phyloP scores from a whole-genome alignment of 148 eudicot species.

The Persicaria maculosa region DNA sequence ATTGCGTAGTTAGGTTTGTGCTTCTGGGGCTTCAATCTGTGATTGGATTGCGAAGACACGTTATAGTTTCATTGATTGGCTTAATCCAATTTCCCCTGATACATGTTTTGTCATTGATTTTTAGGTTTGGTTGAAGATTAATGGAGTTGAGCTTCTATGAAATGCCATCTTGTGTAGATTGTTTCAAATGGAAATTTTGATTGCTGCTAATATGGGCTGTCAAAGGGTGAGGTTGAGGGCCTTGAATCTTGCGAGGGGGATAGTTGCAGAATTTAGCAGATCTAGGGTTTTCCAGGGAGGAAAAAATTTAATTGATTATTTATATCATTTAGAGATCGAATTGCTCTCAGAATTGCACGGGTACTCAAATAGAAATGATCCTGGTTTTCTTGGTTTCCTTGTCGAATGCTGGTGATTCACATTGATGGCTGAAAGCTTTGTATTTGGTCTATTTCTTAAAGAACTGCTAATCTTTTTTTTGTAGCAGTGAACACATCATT shows the following conservation, averaged over 20 bases:
- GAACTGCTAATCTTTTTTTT: too few species aligned
- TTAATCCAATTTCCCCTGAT: neutral
- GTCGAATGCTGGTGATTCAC: neutral
- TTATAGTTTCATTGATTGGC: neutral
- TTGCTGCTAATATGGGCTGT: neutral
- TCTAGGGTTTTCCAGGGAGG: neutral
- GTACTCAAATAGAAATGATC: neutral
- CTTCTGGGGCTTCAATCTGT: neutral
- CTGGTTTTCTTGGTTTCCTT: neutral
- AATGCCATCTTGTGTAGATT: neutral
- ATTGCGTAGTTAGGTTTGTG: constrained; percentile 7
- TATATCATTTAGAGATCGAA: neutral
- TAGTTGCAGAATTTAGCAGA: neutral
- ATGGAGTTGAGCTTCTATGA: neutral
- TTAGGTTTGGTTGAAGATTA: neutral
- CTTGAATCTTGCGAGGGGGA: neutral
- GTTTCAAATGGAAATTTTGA: neutral
- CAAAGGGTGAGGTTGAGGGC: neutral
- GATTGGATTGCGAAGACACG: neutral
- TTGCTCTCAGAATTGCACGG: neutral
- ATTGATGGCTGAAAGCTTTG: neutral
- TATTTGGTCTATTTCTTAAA: too few species aligned
- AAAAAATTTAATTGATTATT: neutral
- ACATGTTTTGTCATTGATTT: neutral
- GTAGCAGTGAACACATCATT: neutral